Evolutionary conservation across 192 early-diverging fungal genomes (phyloP).

Genomic region (Podochytrium sp.): DNA sequence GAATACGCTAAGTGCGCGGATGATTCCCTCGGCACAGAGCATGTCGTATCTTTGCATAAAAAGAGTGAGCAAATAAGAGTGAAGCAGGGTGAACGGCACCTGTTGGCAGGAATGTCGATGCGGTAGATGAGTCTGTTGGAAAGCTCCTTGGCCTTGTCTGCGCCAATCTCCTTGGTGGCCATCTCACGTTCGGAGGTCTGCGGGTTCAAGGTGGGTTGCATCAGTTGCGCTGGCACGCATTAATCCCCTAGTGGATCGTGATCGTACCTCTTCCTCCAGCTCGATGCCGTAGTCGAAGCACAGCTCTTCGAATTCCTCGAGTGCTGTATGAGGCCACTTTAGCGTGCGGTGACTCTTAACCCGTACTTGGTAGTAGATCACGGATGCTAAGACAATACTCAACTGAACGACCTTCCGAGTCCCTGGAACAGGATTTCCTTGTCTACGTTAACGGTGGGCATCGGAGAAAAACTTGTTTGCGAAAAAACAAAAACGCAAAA

Average conservation of each 20-base stretch:
- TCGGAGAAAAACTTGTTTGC: neutral
- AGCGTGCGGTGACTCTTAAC: neutral
- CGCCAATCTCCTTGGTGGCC: slow-evolving; percentile 67
- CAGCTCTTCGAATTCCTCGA: slow-evolving; percentile 92
- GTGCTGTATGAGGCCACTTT: slow-evolving; percentile 62
- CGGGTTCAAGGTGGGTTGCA: neutral
- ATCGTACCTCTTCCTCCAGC: slow-evolving; percentile 90
- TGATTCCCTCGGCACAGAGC: slow-evolving; percentile 94
- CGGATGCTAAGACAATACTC: neutral
- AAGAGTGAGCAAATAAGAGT: neutral
- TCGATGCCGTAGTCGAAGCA: slow-evolving; percentile 99
- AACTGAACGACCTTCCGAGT: slow-evolving; percentile 82
- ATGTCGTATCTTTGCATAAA: slow-evolving; percentile 80
- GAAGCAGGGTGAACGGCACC: slow-evolving; percentile 27
- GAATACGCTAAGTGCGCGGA: slow-evolving; percentile 85
- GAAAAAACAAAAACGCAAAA: neutral
- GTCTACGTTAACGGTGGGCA: slow-evolving; percentile 95
- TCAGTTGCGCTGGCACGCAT: neutral
- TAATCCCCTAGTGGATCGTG: neutral
- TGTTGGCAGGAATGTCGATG: slow-evolving; percentile 98
- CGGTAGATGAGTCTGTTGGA: slow-evolving; percentile 85
- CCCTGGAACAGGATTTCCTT: slow-evolving; percentile 82
- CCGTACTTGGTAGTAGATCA: neutral
- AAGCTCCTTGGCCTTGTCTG: slow-evolving; percentile 49
- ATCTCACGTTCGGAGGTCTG: slow-evolving; percentile 83